Percentiles rank a stretch among this genome's conserved stretches.
These are phyloP conservation scores for Paracoccidioides brasiliensis DNA, from an alignment of 2,329 filamentous ascomycete genomes.

Conservation along the genomic window DNA sequence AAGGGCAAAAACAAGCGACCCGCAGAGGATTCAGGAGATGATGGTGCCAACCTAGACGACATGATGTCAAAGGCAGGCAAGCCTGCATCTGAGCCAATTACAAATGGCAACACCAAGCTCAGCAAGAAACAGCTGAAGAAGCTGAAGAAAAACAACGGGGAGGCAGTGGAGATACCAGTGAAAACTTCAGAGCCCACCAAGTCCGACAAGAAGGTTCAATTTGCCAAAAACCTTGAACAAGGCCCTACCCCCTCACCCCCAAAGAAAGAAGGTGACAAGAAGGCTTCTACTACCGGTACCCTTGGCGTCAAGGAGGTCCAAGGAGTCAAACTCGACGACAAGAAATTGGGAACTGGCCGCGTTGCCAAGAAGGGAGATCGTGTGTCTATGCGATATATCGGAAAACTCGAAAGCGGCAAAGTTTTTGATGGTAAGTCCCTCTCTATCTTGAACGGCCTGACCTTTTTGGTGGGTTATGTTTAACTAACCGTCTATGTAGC, in stretches of 20 bases:
- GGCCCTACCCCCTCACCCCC: constrained; percentile 62
- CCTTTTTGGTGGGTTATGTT: not conserved
- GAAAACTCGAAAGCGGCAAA: constrained; percentile 89
- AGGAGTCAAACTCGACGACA: constrained; percentile 89
- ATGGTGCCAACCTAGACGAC: constrained; percentile 57
- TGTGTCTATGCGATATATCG: constrained; percentile 93
- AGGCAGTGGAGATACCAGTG: constrained; percentile 50
- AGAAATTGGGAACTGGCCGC: constrained; percentile 76
- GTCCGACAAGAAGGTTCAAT: constrained; percentile 91
- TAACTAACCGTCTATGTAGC: constrained; percentile 37
- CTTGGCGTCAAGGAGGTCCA: constrained; percentile 65
- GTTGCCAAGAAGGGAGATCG: constrained; percentile 81
- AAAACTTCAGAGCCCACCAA: constrained; percentile 46
- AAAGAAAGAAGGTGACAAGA: constrained; percentile 29
- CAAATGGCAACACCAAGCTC: constrained; percentile 56
- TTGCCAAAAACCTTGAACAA: constrained; percentile 97
- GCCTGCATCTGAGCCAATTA: constrained; percentile 30
- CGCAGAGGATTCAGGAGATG: constrained; percentile 54
- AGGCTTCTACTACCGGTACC: constrained; percentile 42
- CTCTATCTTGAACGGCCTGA: not conserved
- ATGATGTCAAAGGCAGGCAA: constrained; percentile 63
- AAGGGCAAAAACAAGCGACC: constrained; percentile 76
- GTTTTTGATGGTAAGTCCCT: constrained; percentile 74
- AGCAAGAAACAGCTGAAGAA: constrained; percentile 98
- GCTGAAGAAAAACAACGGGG: constrained; percentile 95